Evolutionary conservation across 768 basidiomycete species (phyloP), one percentile per base, ranked within the genome.

Genomic region (Ramaria rubella): DNA sequence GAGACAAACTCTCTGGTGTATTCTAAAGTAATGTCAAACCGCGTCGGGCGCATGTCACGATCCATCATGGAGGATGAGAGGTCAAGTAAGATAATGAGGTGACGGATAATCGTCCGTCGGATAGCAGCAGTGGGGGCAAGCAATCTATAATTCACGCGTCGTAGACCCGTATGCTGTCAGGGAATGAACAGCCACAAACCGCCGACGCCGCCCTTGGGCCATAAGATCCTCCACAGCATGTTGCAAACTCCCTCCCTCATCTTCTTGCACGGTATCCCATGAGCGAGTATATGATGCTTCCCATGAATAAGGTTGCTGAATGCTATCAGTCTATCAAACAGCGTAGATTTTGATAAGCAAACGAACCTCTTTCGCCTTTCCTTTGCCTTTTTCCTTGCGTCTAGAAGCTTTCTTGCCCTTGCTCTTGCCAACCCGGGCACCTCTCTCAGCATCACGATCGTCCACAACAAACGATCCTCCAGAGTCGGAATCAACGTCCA

Each of bases 181-280:
- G 24, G 7, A 14, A 26, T n/a, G n/a, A 48, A 26, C 23, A 36
- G 31, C 29, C 43, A 64, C 77, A 60, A 60, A 88, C 94, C 95
- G 80, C 66, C 89, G 79, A 55, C 95, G 80, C 59, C 94, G 76
- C 4, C 89, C 85, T 61, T 92, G 76, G 8, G 94, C 90, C 73
- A 98, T 81, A 64, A 90, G 77, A 61, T 91, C 90, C 62, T 94
- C 85, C 5, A 99, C 94, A 2, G 93, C 88, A 1, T 85, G 81
- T 58, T 94, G 90, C 60, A 99, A 69, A 66, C 90, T 94, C 1
- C 96, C 96, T 0, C 79, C 80, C 65, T 94, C 95, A 68, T 98
- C 96, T 69, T 98, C 95, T 67, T 94, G 90, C 0, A 98, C 93
- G 0, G 87, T 89, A 63, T 98, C 96, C 96, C 96, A 99, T 46